Base-by-base conservation (phyloP, 306 rosid genomes). In the Potentilla sterilis region DNA sequence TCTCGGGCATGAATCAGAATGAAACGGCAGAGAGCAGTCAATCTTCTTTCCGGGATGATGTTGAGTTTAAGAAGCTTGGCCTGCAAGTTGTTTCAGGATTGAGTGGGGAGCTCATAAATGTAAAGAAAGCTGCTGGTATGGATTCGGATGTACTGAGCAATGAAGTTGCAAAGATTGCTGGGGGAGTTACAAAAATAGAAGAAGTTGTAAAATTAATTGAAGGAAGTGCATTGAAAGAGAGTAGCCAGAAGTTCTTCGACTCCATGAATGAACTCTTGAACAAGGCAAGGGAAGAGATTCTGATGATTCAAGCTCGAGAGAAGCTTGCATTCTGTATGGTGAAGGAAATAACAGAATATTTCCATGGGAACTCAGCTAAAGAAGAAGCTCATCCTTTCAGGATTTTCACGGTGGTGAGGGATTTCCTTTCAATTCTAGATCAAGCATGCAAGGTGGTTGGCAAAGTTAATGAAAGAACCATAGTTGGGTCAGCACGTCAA, bases 351-450 rank as follows among this genome's bases (percentile, higher is more conserved):
- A 92, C 93, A 0, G 90, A 86, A 72, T 94, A 94, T 80, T 94
- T 91, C 86, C 95, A 92, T 54, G 98, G 97, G 38, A 89, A 88
- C 85, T 92, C 88, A 13, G 85, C 87, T 14, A 92, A 86, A 81
- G 98, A 94, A 88, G 98, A 90, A 88, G 95, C 98, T 81, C 97
- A 80, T 43, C 97, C 90, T 0, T 84, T 86, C 69, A 90, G 97
- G 59, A 90, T 90, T 75, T 94, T 91, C 81, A 79, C 76, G 82
- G 88, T 91, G 71, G 97, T 90, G 67, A 86, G 92, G 81, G 96
- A 94, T 81, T 94, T 94, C 73, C 96, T 94, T 16, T 79, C 86
- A 0, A 79, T 86, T 66, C 89, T 94, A 18, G 97, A 92, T 67
- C 87, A 85, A 54, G 97, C 87, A 7, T 94, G 98, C 95, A 90